Percentiles rank a stretch among this genome's conserved stretches.
Conservation (phyloP, 75 land plant species). For the Picea sitchensis region DNA sequence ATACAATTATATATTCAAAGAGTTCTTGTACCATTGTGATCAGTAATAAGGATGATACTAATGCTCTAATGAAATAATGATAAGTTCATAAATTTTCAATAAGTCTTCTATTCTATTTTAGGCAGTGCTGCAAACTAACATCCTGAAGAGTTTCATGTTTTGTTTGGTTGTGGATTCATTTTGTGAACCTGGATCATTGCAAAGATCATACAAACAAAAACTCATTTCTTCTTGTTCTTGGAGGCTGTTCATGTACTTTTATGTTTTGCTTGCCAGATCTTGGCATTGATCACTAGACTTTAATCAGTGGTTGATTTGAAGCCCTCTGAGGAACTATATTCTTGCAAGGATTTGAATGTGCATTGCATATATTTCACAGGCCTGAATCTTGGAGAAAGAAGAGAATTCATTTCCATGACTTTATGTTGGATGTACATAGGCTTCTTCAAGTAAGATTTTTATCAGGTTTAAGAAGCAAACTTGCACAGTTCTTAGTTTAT, state of each 20-base stretch:
- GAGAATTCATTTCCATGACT: constrained; percentile 96
- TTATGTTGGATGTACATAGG: constrained; percentile 92
- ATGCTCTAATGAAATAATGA: no score
- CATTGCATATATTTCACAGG: constrained; percentile 28
- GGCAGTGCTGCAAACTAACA: no score
- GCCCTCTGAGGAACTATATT: neutral
- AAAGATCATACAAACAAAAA: neutral
- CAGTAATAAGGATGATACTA: no score
- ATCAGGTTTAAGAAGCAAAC: neutral
- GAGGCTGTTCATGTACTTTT: neutral
- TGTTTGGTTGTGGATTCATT: neutral
- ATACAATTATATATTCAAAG: no score
- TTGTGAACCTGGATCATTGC: neutral
- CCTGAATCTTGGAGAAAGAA: constrained; percentile 84
- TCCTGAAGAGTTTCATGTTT: neutral
- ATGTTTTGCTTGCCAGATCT: neutral
- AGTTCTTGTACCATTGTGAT: no score
- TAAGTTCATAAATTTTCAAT: no score
- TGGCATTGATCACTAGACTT: neutral
- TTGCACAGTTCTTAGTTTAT: neutral
- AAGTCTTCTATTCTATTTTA: no score
- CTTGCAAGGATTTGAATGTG: constrained; percentile 10
- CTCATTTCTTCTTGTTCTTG: neutral
- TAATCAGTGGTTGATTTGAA: neutral
- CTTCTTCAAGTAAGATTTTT: constrained; percentile 75